These are phyloP conservation scores for Podaxis mareebaensis DNA, from an alignment of 768 basidiomycete genomes.

Conservation along the genomic window DNA sequence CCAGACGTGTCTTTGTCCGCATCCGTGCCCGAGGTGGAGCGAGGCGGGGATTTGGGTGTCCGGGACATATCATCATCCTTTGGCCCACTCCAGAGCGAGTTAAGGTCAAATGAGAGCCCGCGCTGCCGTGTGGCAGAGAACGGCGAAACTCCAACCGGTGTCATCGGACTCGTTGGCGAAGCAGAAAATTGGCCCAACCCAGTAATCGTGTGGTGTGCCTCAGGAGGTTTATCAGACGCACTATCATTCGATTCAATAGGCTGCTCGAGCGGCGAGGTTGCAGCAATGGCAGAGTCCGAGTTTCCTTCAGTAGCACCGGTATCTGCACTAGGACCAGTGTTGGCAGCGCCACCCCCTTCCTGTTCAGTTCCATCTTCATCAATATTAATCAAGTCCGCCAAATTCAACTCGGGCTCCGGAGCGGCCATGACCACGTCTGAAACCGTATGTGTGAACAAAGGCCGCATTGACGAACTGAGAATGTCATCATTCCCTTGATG, in stretches of 20 bases:
- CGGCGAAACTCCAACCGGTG: slow-evolving; percentile 48
- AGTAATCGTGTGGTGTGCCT: slow-evolving; percentile 12
- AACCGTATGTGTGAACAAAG: slow-evolving; percentile 32
- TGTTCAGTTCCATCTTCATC: slow-evolving; percentile 57
- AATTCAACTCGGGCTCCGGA: slow-evolving; percentile 65
- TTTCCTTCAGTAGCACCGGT: slow-evolving; percentile 23
- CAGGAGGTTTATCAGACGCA: slow-evolving; percentile 4
- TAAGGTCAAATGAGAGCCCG: slow-evolving; percentile 68
- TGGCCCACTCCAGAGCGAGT: slow-evolving; percentile 68
- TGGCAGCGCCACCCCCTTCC: slow-evolving; percentile 22
- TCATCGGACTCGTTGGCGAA: slow-evolving; percentile 24
- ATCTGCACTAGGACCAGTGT: background rate
- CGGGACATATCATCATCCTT: slow-evolving; percentile 24
- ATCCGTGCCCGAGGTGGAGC: slow-evolving; percentile 19
- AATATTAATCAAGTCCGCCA: slow-evolving; percentile 76
- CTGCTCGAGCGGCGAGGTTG: slow-evolving; percentile 13
- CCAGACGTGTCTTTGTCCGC: slow-evolving; percentile 22
- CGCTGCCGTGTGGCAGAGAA: slow-evolving; percentile 45
- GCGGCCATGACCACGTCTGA: slow-evolving; percentile 33
- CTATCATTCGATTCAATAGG: slow-evolving; percentile 3
- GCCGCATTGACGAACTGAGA: slow-evolving; percentile 22
- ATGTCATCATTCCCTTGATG: slow-evolving; percentile 22
- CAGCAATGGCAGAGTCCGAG: slow-evolving; percentile 15
- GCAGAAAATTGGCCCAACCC: slow-evolving; percentile 19
- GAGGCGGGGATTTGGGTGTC: slow-evolving; percentile 17